Evolutionary conservation across 2,329 filamentous ascomycete species (phyloP).

Genomic region (Hymenoscyphus occultus): DNA sequence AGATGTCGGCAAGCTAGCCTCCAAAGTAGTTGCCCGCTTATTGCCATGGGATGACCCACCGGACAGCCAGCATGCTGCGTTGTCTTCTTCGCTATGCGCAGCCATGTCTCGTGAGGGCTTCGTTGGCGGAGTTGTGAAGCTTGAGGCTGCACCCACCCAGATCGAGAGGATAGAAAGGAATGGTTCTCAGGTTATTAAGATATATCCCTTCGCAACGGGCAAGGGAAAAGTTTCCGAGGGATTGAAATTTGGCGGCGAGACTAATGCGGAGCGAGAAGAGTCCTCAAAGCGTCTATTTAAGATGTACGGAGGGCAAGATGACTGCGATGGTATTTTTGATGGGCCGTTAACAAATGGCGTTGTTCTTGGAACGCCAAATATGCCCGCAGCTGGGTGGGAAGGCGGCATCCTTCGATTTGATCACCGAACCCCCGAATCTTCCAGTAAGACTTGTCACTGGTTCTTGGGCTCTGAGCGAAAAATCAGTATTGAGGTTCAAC

Average conservation of each 20-base stretch:
- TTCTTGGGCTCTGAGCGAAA: slow-evolving; percentile 74
- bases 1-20: slow-evolving; percentile 54
- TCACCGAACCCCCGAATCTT: slow-evolving; percentile 47
- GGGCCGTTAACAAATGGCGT: slow-evolving; percentile 90
- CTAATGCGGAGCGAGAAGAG: slow-evolving; percentile 78
- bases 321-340: slow-evolving; percentile 62
- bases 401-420: slow-evolving; percentile 83
- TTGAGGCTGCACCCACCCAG: slow-evolving; percentile 70
- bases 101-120: slow-evolving; percentile 69
- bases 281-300: slow-evolving; percentile 67
- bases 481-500: slow-evolving; percentile 70
- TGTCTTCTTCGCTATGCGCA: slow-evolving; percentile 75
- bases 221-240: slow-evolving; percentile 58
- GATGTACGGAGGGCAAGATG: slow-evolving; percentile 61
- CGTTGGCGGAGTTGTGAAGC: slow-evolving; percentile 81
- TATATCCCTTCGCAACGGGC: slow-evolving; percentile 72
- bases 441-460: slow-evolving; percentile 61
- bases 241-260: slow-evolving; percentile 84
- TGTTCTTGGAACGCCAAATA: slow-evolving; percentile 60
- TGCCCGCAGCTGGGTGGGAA: slow-evolving; percentile 64
- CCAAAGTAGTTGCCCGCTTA: slow-evolving; percentile 73
- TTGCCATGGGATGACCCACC: slow-evolving; percentile 83
- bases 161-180: slow-evolving; percentile 46
- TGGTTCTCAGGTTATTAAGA: slow-evolving; percentile 57
- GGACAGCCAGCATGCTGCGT: slow-evolving; percentile 72